These are phyloP conservation scores for Pyrus betulifolia DNA, from an alignment of 306 rosid species.

Conservation along the genomic window DNA sequence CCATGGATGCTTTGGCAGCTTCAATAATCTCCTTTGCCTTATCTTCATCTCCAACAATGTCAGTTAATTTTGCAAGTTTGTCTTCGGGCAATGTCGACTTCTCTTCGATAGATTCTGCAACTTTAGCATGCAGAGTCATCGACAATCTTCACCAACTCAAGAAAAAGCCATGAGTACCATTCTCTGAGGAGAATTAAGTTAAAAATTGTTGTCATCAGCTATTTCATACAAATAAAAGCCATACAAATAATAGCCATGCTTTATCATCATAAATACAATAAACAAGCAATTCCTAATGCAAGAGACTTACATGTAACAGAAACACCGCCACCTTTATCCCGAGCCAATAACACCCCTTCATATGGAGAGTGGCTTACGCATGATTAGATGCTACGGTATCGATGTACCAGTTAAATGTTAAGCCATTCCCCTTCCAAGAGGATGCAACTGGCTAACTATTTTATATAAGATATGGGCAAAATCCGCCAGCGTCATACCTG, in stretches of 20 bases:
- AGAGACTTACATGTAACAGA: too few species aligned
- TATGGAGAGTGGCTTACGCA: too few species aligned
- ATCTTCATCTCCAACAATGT: conserved; percentile 82
- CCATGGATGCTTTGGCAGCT: conserved; percentile 99
- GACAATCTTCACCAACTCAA: conserved; percentile 86
- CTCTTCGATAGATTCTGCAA: conserved; percentile 65
- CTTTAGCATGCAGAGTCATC: conserved; percentile 81
- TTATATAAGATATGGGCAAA: too few species aligned
- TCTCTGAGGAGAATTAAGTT: conserved; percentile 42
- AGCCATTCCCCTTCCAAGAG: too few species aligned
- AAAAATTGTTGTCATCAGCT: not conserved
- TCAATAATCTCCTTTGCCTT: conserved; percentile 91
- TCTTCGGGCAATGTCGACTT: conserved; percentile 42
- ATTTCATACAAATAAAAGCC: too few species aligned
- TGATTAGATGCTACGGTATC: too few species aligned
- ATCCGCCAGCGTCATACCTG: conserved; percentile 32
- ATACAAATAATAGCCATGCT: too few species aligned
- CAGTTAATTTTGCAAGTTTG: conserved; percentile 48
- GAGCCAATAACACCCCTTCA: too few species aligned
- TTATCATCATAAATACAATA: not conserved
- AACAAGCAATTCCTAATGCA: too few species aligned
- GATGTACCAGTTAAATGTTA: too few species aligned
- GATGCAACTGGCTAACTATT: too few species aligned
- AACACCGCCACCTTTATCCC: too few species aligned
- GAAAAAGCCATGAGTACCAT: conserved; percentile 99